These are phyloP conservation scores for Lasiodiplodia sp. DNA, from an alignment of 2,329 filamentous ascomycete genomes.

Conservation along the genomic window DNA sequence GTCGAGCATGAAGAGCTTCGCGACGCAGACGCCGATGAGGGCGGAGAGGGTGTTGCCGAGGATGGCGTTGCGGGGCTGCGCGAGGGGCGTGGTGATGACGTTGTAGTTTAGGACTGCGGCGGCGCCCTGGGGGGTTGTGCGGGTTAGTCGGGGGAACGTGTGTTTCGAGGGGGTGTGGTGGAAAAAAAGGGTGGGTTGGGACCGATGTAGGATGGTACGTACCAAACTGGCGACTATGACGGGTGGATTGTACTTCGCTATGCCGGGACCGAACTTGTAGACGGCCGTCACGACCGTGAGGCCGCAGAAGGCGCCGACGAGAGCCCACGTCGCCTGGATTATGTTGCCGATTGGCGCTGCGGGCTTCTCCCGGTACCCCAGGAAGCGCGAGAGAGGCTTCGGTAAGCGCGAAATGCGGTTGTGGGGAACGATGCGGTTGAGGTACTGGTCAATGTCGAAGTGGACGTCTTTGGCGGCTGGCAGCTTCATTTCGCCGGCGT, in stretches of 20 bases:
- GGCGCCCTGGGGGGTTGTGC: slow-evolving; percentile 47
- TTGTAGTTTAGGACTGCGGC: slow-evolving; percentile 58
- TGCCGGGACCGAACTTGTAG: slow-evolving; percentile 48
- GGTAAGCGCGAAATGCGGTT: slow-evolving; percentile 72
- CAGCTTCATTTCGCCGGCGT: slow-evolving; percentile 17
- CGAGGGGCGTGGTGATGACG: slow-evolving; percentile 54
- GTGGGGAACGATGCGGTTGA: slow-evolving; percentile 74
- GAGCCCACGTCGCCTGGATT: slow-evolving; percentile 52
- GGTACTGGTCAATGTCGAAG: slow-evolving; percentile 78
- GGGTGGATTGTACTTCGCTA: slow-evolving; percentile 50
- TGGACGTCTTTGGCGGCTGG: slow-evolving; percentile 44
- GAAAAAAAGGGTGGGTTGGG: too few species aligned
- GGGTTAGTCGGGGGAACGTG: background rate
- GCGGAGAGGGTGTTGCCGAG: slow-evolving; percentile 56
- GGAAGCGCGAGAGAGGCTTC: slow-evolving; percentile 69
- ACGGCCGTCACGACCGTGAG: slow-evolving; percentile 52
- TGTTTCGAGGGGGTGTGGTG: background rate
- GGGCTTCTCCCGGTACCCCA: slow-evolving; percentile 56
- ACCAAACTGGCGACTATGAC: slow-evolving; percentile 54
- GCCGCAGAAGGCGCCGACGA: slow-evolving; percentile 54
- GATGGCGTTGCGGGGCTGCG: slow-evolving; percentile 56
- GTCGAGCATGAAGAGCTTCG: slow-evolving; percentile 54
- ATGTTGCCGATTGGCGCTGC: slow-evolving; percentile 51
- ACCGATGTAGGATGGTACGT: slow-evolving; percentile 32
- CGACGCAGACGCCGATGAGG: slow-evolving; percentile 52